phyloP scores from a whole-genome alignment of 805 yeast genomes.

The Cyberlindnera bimundalis region DNA sequence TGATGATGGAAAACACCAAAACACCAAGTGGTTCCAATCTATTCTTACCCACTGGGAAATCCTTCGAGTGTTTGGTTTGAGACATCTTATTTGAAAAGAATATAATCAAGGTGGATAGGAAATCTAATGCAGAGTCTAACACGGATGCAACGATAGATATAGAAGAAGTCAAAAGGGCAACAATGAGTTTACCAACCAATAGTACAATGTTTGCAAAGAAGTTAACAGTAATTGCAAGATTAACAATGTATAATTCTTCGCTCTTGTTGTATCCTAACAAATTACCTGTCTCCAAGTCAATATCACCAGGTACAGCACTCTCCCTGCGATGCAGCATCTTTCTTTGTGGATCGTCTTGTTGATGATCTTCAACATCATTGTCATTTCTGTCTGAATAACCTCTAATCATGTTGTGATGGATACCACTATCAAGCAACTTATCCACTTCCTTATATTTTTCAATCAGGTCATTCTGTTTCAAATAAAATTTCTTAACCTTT shows the following conservation, averaged over 20 bases:
- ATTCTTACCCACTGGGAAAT: slow-evolving; percentile 68
- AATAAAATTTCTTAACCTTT: slow-evolving; percentile 43
- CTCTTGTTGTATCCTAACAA: slow-evolving; percentile 47
- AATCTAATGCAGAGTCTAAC: slow-evolving; percentile 72
- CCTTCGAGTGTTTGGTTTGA: slow-evolving; percentile 42
- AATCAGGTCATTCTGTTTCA: slow-evolving; percentile 56
- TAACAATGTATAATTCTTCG: slow-evolving; percentile 41
- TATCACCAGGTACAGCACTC: slow-evolving; percentile 55
- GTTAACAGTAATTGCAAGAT: slow-evolving; percentile 60
- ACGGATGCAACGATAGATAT: slow-evolving; percentile 76
- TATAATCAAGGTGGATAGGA: slow-evolving; percentile 70
- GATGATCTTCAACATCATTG: slow-evolving; percentile 6
- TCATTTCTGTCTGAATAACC: slow-evolving; percentile 40
- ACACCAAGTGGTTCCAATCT: slow-evolving; percentile 79
- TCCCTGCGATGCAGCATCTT: slow-evolving; percentile 19
- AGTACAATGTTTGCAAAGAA: slow-evolving; percentile 57
- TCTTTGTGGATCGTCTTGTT: slow-evolving; percentile 9
- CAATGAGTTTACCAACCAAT: slow-evolving; percentile 56
- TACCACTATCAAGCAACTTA: slow-evolving; percentile 63
- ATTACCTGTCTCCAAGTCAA: slow-evolving; percentile 55
- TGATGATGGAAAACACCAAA: slow-evolving; percentile 65
- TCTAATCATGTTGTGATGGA: slow-evolving; percentile 60
- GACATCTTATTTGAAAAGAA: slow-evolving; percentile 55
- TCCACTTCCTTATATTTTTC: slow-evolving; percentile 59
- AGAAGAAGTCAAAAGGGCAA: slow-evolving; percentile 62